These are phyloP conservation scores for Ananas comosus DNA, from an alignment of 176 grass and related monocot species.

Conservation along the genomic window DNA sequence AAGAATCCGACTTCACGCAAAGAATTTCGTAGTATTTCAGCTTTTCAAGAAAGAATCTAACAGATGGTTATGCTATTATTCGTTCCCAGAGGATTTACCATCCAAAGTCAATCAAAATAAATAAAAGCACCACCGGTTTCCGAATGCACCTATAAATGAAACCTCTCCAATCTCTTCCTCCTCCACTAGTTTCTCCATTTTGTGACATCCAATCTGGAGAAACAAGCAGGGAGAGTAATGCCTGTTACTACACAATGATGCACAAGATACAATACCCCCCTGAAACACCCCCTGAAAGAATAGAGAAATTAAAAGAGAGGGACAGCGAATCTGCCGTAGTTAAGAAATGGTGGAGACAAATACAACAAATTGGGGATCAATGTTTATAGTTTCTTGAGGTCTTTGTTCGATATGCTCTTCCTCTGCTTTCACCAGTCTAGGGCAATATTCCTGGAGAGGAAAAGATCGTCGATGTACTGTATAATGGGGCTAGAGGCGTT, in stretches of 20 bases:
- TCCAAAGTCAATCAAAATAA: neutral
- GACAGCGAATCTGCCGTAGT: neutral
- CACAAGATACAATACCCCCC: too few relatives aligned
- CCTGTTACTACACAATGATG: neutral
- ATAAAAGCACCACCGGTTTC: neutral
- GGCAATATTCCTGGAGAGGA: slow-evolving; percentile 73
- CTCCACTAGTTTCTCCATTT: neutral
- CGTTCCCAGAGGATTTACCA: neutral
- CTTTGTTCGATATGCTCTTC: neutral
- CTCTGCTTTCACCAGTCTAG: slow-evolving; percentile 72
- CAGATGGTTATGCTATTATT: neutral
- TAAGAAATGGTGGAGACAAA: neutral
- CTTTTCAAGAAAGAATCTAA: too few relatives aligned
- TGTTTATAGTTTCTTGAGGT: neutral
- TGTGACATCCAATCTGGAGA: neutral
- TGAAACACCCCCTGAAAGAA: neutral
- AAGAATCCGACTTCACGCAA: too few relatives aligned
- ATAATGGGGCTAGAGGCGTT: slow-evolving; percentile 70
- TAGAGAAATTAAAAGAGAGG: neutral
- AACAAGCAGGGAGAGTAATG: neutral
- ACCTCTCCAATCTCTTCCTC: neutral
- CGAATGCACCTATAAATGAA: neutral
- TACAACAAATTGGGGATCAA: neutral
- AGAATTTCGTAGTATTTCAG: too few relatives aligned
- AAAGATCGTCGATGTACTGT: slow-evolving; percentile 89